Base-by-base conservation (phyloP, 371 early-diverging fungal genomes). In the Lichtheimia corymbifera region DNA sequence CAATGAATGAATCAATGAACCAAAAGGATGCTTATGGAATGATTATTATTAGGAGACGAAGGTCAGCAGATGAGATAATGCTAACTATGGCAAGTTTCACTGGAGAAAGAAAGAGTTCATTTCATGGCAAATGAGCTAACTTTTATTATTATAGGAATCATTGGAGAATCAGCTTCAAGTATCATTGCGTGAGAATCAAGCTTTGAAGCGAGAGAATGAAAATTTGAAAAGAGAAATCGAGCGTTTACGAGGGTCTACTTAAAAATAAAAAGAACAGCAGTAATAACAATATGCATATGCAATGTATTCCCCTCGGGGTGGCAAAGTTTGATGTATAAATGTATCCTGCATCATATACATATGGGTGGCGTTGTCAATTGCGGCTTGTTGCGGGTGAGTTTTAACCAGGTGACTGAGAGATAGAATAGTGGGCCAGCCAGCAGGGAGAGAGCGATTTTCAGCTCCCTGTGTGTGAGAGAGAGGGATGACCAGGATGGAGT, bases 161-260 rank as follows among this genome's bases (percentile, higher is more conserved):
- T 50, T 80, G 50, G 82, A 83, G 42, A 75, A 69, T 15, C 82
- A 77, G 55, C 53, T 83, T 0, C 83, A 84, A 43, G 18, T 62
- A 0, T 69, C 74, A 9, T 59, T 72, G 28, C 67, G 79, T 13
- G 87, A 86, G 50, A 86, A 83, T 55, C 71, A 77, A 13, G 62
- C 69, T 44, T 61, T 86, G 51, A 71, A 77, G 58, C 73, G 79
- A 62, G 84, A 86, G 55, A 86, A 84, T 41, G 82, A 83, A 18
- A 68, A 71, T 1, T 63, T 85, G 68, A 72, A 80, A 42, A 72
- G 71, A 15, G 83, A 85, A 53, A 27, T 85, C 6, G 82, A 86
- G 14, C 72, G 65, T 22, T 53, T 73, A 24, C 55, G 61, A 22
- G 14, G 5, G 13, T 5, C 45, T 18, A 15, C 7, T 47, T 22